Base-by-base conservation (phyloP, 1,284 basidiomycete genomes). In the Coniferiporia sulphurascens region DNA sequence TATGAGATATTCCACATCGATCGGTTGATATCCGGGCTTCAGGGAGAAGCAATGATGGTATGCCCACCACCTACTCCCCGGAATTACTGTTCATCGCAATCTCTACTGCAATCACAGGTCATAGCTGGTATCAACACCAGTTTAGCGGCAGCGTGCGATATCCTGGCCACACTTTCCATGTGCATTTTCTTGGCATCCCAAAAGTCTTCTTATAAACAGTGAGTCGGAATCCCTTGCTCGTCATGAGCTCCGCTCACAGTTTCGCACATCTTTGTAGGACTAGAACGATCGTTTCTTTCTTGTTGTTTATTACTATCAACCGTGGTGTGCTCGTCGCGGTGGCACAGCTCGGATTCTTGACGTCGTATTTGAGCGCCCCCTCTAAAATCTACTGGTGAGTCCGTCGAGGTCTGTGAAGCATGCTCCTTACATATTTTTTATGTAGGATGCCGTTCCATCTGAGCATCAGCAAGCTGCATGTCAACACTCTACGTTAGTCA, bases 401-500 rank as follows among this genome's bases (percentile, higher is more conserved):
- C 36, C n/a, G 12, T 41, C 38, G 35, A n/a, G 10, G 38, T 32
- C 10, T 52, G 27, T 27, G 27, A 27, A 27, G 27, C 27, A 4
- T 46, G 13, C 13, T 36, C 7, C 13, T 38, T 9, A 55, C 15
- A 19, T n/a, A 10, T 22, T 10, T n/a, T 8, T 17, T 49, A n/a
- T 51, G 13, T 45, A 62, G 60, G 56, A 58, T 59, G 52, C 60
- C 60, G 8, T 59, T 59, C 52, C 60, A 58, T 49, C 43, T 62
- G 27, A 58, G 56, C 43, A 38, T 62, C 32, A 62, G 60, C 52
- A 62, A 62, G 51, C 44, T 62, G 8, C 57, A 62, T 35, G 60
- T 62, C 13, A 62, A 58, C 48, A 62, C 60, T 5, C 57, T 62
- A 38, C 57, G 60, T 62, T 13, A 49, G 60, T 59, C 13, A 27